phyloP scores from a whole-genome alignment of 352 stramenopile genomes.

The Globisporangium paddicum region DNA sequence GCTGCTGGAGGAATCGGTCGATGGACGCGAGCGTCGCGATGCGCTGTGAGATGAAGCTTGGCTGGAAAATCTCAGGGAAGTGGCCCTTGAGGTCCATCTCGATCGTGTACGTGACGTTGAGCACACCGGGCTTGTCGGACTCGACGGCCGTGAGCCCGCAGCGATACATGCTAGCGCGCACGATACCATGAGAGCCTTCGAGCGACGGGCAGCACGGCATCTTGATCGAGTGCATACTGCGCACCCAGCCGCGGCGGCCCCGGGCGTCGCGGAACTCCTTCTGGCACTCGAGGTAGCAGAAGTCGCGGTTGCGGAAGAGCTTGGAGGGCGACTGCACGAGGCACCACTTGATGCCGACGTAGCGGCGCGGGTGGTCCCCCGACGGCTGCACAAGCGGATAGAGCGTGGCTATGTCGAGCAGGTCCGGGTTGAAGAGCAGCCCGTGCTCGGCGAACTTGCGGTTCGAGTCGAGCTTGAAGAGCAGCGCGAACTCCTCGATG shows the following conservation, averaged over 20 bases:
- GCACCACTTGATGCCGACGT: conserved; percentile 82
- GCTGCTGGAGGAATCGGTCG: conserved; percentile 74
- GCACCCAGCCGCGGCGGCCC: conserved; percentile 53
- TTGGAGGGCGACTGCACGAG: conserved; percentile 65
- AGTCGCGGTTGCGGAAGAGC: conserved; percentile 73
- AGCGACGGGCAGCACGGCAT: conserved; percentile 50
- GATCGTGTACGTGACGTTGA: conserved; percentile 79
- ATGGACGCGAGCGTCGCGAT: conserved; percentile 65
- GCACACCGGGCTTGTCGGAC: conserved; percentile 60
- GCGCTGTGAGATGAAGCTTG: conserved; percentile 57
- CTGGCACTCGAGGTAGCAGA: conserved; percentile 84
- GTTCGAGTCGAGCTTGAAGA: conserved; percentile 79
- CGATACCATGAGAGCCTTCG: conserved; percentile 47
- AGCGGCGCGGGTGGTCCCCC: conserved; percentile 61
- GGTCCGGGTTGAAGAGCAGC: conserved; percentile 72
- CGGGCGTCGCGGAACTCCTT: conserved; percentile 72
- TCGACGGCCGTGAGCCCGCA: conserved; percentile 78
- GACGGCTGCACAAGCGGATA: conserved; percentile 73
- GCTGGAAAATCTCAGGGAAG: conserved; percentile 68
- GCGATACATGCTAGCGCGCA: conserved; percentile 77
- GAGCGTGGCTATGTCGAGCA: conserved; percentile 66
- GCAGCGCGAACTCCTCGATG: conserved; percentile 78
- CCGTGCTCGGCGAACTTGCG: conserved; percentile 54
- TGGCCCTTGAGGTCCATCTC: conserved; percentile 83
- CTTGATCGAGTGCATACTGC: conserved; percentile 54